A percentile compares a stretch with the other conserved stretches of the same genome.
These are phyloP conservation scores for Leonotis leonurus DNA, from an alignment of 257 asterid genomes.

Conservation along the genomic window DNA sequence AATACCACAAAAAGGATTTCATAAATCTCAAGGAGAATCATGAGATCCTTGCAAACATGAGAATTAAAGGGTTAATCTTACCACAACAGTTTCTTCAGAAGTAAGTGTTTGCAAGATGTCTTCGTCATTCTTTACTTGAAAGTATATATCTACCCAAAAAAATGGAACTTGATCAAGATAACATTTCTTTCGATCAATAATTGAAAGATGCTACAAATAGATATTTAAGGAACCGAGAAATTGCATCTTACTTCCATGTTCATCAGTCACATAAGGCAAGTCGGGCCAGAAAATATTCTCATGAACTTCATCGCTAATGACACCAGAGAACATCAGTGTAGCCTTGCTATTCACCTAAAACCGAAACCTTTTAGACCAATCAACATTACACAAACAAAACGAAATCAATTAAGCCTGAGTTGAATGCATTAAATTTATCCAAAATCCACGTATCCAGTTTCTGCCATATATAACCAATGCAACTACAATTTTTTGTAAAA, in stretches of 20 bases:
- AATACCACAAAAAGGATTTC: not conserved
- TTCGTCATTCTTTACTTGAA: slow-evolving; percentile 92
- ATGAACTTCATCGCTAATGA: slow-evolving; percentile 61
- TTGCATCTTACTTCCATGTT: slow-evolving; percentile 76
- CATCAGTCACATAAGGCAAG: slow-evolving; percentile 87
- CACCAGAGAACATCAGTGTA: slow-evolving; percentile 79
- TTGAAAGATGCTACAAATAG: not conserved
- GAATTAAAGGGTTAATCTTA: slow-evolving; percentile 20
- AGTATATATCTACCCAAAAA: slow-evolving; percentile 74
- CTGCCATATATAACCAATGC: not conserved
- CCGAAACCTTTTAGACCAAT: slow-evolving; percentile 22
- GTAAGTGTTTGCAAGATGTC: slow-evolving; percentile 77
- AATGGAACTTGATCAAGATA: slow-evolving; percentile 13
- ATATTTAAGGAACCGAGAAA: slow-evolving; percentile 12
- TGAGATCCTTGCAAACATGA: not conserved
- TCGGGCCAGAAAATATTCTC: slow-evolving; percentile 98
- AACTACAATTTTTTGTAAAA: not conserved
- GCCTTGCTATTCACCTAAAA: slow-evolving; percentile 87
- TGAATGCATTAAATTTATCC: not conserved
- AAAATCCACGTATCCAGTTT: not conserved
- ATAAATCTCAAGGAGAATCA: not conserved
- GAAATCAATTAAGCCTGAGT: not conserved
- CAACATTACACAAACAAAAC: slow-evolving; percentile 11
- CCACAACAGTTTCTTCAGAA: slow-evolving; percentile 80
- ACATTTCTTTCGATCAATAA: slow-evolving; percentile 6